Evolutionary conservation across 73 alveolate species (phyloP).

Genomic region (Blepharisma japonicum): DNA sequence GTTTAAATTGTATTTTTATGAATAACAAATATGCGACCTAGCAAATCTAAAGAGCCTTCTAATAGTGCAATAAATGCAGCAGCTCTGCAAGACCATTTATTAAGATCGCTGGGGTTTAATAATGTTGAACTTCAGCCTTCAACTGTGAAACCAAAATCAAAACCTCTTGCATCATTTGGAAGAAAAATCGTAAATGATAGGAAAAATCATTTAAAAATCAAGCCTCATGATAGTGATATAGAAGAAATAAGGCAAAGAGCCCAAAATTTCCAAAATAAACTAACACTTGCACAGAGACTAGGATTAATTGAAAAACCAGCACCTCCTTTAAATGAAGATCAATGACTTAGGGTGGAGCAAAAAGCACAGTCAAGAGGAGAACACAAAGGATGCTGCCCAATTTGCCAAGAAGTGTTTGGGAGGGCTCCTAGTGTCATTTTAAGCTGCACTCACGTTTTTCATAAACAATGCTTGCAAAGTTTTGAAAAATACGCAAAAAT

Average conservation of each 20-base stretch:
- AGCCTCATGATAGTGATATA: not conserved
- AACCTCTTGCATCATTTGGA: slow-evolving; percentile 1
- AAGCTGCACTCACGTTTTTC: slow-evolving; percentile 40
- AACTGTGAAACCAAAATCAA: not conserved
- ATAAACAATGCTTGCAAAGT: slow-evolving; percentile 34
- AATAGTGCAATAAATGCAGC: slow-evolving; percentile 31
- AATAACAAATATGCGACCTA: too few species aligned
- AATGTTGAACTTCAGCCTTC: not conserved
- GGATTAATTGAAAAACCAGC: slow-evolving; percentile 47
- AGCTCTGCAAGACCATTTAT: slow-evolving; percentile 43
- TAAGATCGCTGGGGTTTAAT: slow-evolving; percentile 15
- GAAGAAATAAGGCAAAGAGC: slow-evolving; percentile 4
- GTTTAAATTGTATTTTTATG: too few species aligned
- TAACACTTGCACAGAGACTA: slow-evolving; percentile 45
- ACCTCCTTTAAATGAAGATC: slow-evolving; percentile 37
- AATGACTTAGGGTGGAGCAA: slow-evolving; percentile 38
- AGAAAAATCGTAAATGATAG: not conserved
- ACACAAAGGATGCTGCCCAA: slow-evolving; percentile 41
- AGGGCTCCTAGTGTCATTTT: slow-evolving; percentile 31
- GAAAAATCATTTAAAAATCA: not conserved
- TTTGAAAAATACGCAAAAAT: slow-evolving; percentile 38
- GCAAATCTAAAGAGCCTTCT: too few species aligned
- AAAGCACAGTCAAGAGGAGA: slow-evolving; percentile 34
- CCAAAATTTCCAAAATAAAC: slow-evolving; percentile 2
- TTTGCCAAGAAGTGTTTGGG: slow-evolving; percentile 38